Evolutionary conservation across 139 green algal species (phyloP), one percentile per base, ranked within the genome.

Genomic region (Chlorella sp.): DNA sequence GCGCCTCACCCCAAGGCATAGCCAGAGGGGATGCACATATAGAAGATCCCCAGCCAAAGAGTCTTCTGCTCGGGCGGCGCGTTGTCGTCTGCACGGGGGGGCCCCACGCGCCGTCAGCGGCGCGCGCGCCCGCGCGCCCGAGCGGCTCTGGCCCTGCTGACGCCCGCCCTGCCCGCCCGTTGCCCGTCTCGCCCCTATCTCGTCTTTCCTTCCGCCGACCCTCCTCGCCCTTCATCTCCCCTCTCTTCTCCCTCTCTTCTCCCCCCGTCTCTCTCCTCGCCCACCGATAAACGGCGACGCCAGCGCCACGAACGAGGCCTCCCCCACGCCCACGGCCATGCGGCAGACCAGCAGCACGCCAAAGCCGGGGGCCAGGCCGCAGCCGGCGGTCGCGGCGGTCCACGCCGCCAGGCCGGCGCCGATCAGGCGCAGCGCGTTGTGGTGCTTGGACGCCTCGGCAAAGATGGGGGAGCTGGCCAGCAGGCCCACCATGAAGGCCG

Each of bases 401-500:
- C 95, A 98, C 15, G 97, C 83, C 11, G 63, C 81, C 62, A 98
- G 90, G 38, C 95, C 95, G 0, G 90, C 60, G 38, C 86, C 95
- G n/a, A 98, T 93, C 3, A 98, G 87, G 11, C 86, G 71, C 58
- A 96, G 91, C 3, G 86, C 76, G 58, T 84, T 83, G 36, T 67
- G 75, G 45, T 84, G 65, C 58, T 97, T 92, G 43, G 53, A 66
- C 40, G 86, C 76, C 72, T 97, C 84, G 5, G 95, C 94, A 80
- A 99, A 99, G 3, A 97, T 72, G 9, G 95, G 94, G 0, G 90
- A 95, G 25, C 87, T 89, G 23, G 95, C 62, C n/a, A 99, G 88
- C 40, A 99, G 87, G 5, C 95, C 95, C 2, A 98, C 86, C 89
- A 99, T 94, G 83, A 98, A 99, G 23, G 91, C 89, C 8, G 92